Evolutionary conservation across 768 basidiomycete genomes (phyloP), one percentile per base, ranked within the genome.

Genomic region (Myochromella boudieri): DNA sequence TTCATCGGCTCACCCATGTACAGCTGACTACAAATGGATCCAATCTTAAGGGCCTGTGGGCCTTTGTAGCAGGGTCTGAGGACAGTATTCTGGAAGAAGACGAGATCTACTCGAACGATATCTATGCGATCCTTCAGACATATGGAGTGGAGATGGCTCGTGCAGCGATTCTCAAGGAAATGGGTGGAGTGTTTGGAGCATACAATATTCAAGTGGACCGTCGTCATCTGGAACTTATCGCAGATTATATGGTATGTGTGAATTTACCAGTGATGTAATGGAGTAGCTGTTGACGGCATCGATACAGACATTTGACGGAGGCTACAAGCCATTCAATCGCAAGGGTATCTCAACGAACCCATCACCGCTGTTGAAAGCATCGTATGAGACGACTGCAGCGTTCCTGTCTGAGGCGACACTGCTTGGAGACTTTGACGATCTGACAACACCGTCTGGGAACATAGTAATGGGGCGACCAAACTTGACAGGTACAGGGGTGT

Each of bases 81-180:
- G 76, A 80, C 54, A 75, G 69, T 38, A 81, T 84, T 45, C 69
- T 97, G 51, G 85, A 94, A 57, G 78, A 87, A 33, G 76, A 93
- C 59, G 77, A 80, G 20, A 81, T 97, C 46, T 90, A 90, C 55
- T 95, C 95, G 17, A 99, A 98, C 69, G 94, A 98, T 60, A 90
- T 99, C 48, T 91, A 91, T 60, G 87, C 95, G 12, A 84, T 93
- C 42, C 71, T 97, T 31, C 82, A 82, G 58, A 89, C 93, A 0
- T 98, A 97, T 63, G 97, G 97, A 27, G 95, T 99, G 9, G 97
- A 99, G 69, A 94, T 95, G 73, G 97, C 95, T 21, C 84, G 97
- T 18, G 81, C 85, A 10, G 82, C 89, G 6, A 95, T 99, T 62
- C 76, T 99, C 55, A 80, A 79, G 42, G 97, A 99, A 68, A 88